These are phyloP conservation scores for Ophiostoma sp. DNA, from an alignment of 2,329 filamentous ascomycete genomes.

Conservation along the genomic window DNA sequence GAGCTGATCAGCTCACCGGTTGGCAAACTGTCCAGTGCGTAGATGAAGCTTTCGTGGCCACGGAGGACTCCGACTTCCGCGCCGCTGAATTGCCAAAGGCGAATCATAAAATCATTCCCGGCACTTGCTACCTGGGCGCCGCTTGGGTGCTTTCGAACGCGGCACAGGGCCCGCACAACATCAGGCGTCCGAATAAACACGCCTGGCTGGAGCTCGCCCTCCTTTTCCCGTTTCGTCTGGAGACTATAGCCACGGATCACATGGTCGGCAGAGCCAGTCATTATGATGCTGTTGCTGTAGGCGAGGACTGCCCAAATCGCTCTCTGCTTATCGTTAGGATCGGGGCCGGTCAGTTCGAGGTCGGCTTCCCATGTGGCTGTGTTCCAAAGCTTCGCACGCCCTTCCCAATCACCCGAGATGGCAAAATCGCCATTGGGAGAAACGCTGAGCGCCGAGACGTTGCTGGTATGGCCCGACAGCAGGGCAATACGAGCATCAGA, in stretches of 20 bases:
- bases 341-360: conserved; percentile 62
- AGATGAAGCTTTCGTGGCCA: conserved; percentile 94
- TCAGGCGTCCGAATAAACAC: conserved; percentile 68
- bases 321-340: conserved; percentile 36
- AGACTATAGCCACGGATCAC: conserved; percentile 82
- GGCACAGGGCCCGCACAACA: conserved; percentile 84
- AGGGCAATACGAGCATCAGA: conserved; percentile 81
- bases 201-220: conserved; percentile 52
- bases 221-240: conserved; percentile 50
- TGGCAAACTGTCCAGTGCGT: conserved; percentile 74
- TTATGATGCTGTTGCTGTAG: conserved; percentile 74
- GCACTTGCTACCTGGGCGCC: conserved; percentile 93
- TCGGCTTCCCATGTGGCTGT: conserved; percentile 82
- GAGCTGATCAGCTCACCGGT: conserved; percentile 87
- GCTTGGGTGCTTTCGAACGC: conserved; percentile 71
- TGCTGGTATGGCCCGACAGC: conserved; percentile 80
- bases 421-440: conserved; percentile 70
- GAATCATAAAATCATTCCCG: conserved; percentile 86
- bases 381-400: conserved; percentile 81
- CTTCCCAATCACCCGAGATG: conserved; percentile 93
- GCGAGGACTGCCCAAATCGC: conserved; percentile 92
- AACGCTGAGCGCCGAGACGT: conserved; percentile 84
- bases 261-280: conserved; percentile 92
- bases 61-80: conserved; percentile 73
- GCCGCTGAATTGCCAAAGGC: conserved; percentile 82